A percentile compares a stretch with the other conserved stretches of the same genome.
phyloP scores from a whole-genome alignment of 495 filamentous ascomycete genomes.

The Penicillium paradoxum region DNA sequence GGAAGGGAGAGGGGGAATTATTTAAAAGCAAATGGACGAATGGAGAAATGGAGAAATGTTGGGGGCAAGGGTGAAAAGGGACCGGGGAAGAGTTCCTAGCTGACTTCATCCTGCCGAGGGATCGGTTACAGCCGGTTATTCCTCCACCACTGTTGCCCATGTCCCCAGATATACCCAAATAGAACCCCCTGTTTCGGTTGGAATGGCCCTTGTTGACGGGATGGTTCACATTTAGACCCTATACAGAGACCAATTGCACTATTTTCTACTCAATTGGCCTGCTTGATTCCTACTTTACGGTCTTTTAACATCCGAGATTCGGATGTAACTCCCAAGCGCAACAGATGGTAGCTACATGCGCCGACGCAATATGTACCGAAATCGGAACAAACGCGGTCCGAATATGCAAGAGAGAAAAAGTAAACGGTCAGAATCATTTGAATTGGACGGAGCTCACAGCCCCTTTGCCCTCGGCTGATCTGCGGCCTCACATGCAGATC shows the following conservation, averaged over 20 bases:
- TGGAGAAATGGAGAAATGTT: neutral
- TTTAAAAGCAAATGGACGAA: neutral
- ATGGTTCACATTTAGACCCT: neutral
- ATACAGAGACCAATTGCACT: neutral
- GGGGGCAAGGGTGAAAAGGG: constrained; percentile 12
- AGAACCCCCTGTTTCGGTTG: no score
- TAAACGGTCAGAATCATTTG: neutral
- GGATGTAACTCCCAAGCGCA: neutral
- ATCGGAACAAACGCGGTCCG: neutral
- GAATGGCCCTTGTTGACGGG: no score
- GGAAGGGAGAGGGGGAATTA: neutral
- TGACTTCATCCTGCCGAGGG: constrained; percentile 28
- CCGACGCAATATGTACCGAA: neutral
- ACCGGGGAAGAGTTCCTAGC: constrained; percentile 16
- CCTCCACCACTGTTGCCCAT: neutral
- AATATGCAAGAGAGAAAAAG: neutral
- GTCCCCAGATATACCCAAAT: neutral
- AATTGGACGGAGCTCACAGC: neutral
- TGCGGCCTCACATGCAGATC: constrained; percentile 4
- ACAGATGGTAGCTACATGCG: neutral
- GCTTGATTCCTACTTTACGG: neutral
- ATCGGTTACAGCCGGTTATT: constrained; percentile 27
- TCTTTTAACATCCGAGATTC: neutral
- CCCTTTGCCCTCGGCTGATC: constrained; percentile 1
- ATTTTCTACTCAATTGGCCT: neutral